These are phyloP conservation scores for Ogataea zsoltii DNA, from an alignment of 805 yeast genomes.

Conservation along the genomic window DNA sequence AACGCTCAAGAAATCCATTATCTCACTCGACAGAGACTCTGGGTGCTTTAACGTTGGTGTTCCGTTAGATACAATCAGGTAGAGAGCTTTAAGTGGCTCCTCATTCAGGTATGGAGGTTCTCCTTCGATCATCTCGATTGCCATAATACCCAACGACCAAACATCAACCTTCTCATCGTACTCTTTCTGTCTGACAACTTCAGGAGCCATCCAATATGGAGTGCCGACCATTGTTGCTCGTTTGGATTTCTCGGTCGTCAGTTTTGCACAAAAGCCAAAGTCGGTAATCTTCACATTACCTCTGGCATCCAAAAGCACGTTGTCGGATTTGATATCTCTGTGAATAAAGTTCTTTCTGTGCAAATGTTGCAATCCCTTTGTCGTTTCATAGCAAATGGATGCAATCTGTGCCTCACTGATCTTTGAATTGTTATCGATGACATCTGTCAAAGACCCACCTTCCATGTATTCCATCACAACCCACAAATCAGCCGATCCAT, in stretches of 20 bases:
- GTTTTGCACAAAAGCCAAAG: conserved; percentile 93
- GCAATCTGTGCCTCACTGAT: conserved; percentile 89
- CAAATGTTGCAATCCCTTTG: conserved; percentile 86
- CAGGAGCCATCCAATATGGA: conserved; percentile 99
- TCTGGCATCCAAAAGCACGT: conserved; percentile 75
- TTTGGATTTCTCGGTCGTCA: conserved; percentile 76
- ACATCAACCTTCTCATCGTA: conserved; percentile 97
- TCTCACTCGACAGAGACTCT: conserved; percentile 65
- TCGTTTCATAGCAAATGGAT: conserved; percentile 84
- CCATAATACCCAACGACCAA: conserved; percentile 98
- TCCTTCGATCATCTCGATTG: conserved; percentile 98
- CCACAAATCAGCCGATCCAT: conserved; percentile 84
- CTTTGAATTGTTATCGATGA: conserved; percentile 83
- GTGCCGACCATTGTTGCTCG: conserved; percentile 99
- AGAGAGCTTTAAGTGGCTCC: conserved; percentile 90
- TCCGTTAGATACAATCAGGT: conserved; percentile 93
- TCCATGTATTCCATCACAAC: conserved; percentile 99
- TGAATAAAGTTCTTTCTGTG: conserved; percentile 93
- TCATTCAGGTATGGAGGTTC: conserved; percentile 98
- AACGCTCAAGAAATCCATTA: conserved; percentile 83
- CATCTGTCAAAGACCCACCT: conserved; percentile 96
- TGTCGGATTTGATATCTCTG: conserved; percentile 95
- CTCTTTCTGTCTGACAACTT: conserved; percentile 90
- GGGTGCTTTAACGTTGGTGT: conserved; percentile 92
- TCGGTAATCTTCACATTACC: conserved; percentile 95